Base-by-base conservation (phyloP, 164 flowering plant species). In the Pachysandra terminalis region DNA sequence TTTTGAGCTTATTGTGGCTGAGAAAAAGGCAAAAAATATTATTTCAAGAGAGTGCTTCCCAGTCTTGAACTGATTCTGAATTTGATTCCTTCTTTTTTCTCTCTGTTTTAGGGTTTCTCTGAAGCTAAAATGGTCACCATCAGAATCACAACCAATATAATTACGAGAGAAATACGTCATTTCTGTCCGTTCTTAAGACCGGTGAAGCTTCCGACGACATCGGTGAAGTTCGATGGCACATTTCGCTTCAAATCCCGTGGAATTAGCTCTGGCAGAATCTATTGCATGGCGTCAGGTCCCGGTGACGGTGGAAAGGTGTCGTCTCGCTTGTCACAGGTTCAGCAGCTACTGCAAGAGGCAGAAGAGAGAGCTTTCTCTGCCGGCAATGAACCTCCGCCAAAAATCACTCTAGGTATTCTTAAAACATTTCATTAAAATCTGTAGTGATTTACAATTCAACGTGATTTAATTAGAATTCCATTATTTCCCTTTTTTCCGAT, bases 341-440 rank as follows among this genome's bases (percentile, higher is more conserved):
- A 90, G 69, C 85, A 90, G 73, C 82, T 90, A 19, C 61, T 95
- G 68, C 81, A 79, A n/a, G 90, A 86, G 48, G 96, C 98, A 0
- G 90, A 92, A 72, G 97, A 95, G 78, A 79, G 94, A 65, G 82
- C 96, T 62, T 66, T 71, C 41, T 78, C 81, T 57, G 92, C 84
- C 15, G 87, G 79, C 7, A 70, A 81, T 61, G 88, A 81, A 48
- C 93, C 98, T 22, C 72, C 77, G 28, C 97, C 99, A 16, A 81
- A 83, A 73, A 90, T 95, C 66, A 86, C 94, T 5, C 67, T 95
- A 19, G 98, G 99, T 92, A 75, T 12, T 69, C n/a, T n/a, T n/a
- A n/a, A n/a, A n/a, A n/a, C n/a, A n/a, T n/a, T n/a, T n/a, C n/a
- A n/a, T n/a, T n/a, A n/a, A n/a, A n/a, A n/a, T n/a, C n/a, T n/a